Base-by-base conservation (phyloP, 2,329 filamentous ascomycete genomes). In the Aureobasidium sp. region DNA sequence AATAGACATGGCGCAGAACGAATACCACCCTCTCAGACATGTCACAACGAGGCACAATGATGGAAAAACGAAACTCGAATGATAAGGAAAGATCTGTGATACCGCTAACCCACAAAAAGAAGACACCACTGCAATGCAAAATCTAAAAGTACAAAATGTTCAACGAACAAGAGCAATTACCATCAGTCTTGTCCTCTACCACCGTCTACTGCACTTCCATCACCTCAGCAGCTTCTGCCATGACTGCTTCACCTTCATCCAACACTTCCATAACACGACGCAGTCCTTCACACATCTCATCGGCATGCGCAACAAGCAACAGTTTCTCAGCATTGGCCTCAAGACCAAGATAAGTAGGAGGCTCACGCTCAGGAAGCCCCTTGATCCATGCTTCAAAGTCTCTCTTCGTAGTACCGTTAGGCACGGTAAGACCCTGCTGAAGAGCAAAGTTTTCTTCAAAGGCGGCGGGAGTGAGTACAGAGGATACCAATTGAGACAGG, bases 311-410 rank as follows among this genome's bases (percentile, higher is more conserved):
- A 18, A 97, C 93, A 38, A 99, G 86, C 72, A 99, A 80, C 76
- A 99, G 78, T 81, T 98, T 99, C 89, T 99, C 96, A 25, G 96
- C 96, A 78, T 99, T 98, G 33, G 94, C 93, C 42, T 96, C 96
- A 71, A 99, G 81, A 27, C 96, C 97, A 20, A 99, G 85, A 76
- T 97, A 99, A 1, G 94, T 97, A 6, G 96, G 96, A 33, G 97
- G 97, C 79, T 99, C 96, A 73, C 96, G 90, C 85, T 99, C 96
- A 0, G 96, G 96, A 68, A 99, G 84, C 67, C 89, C 89, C 73
- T 97, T 93, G 68, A 99, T 93, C 97, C 97, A 99, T 45, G 87
- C 86, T 79, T 92, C 91, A 77, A 98, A 98, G 74, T 97, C 94
- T 69, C 91, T 89, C 76, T 97, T 88, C 56, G 89, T 90, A 1